Conservation (phyloP, 805 yeast species). For the Groenewaldozyma tartarivorans region DNA sequence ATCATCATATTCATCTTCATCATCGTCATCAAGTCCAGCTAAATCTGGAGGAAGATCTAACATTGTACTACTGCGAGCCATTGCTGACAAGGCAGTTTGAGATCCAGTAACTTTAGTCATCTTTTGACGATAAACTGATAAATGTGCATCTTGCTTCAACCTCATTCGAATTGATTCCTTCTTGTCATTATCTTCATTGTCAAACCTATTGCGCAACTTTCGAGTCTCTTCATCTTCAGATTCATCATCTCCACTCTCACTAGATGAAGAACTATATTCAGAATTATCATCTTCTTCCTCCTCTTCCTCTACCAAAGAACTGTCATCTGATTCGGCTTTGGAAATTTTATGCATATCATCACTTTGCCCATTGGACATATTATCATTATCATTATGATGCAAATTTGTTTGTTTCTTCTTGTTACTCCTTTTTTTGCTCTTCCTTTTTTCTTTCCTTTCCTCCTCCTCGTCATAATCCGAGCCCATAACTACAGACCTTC, state of each 20-base stretch:
- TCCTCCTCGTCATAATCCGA: constrained; percentile 1
- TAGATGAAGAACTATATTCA: constrained; percentile 7
- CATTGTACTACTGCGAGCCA: constrained; percentile 3
- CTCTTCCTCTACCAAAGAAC: background rate
- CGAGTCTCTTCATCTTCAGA: constrained; percentile 9
- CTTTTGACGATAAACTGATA: constrained; percentile 32
- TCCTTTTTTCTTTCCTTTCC: constrained; percentile 2
- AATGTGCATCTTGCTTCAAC: constrained; percentile 30
- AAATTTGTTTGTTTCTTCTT: too few relatives aligned
- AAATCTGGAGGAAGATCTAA: background rate
- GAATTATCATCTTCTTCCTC: constrained; percentile 6
- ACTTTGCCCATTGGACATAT: background rate
- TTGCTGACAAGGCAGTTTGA: constrained; percentile 11
- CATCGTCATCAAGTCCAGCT: constrained; percentile 18
- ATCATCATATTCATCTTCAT: constrained; percentile 31
- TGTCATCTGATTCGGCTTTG: background rate
- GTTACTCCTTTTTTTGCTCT: background rate
- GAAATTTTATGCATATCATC: background rate
- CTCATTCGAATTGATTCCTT: constrained; percentile 21
- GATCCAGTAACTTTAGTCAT: constrained; percentile 31
- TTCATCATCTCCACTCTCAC: constrained; percentile 5
- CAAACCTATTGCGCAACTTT: constrained; percentile 8
- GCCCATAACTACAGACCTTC: constrained; percentile 12
- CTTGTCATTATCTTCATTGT: constrained; percentile 15
- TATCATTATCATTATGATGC: background rate